Evolutionary conservation across 2,329 filamentous ascomycete species (phyloP), one percentile per base, ranked within the genome.

Genomic region (Penicillium griseofulvum): DNA sequence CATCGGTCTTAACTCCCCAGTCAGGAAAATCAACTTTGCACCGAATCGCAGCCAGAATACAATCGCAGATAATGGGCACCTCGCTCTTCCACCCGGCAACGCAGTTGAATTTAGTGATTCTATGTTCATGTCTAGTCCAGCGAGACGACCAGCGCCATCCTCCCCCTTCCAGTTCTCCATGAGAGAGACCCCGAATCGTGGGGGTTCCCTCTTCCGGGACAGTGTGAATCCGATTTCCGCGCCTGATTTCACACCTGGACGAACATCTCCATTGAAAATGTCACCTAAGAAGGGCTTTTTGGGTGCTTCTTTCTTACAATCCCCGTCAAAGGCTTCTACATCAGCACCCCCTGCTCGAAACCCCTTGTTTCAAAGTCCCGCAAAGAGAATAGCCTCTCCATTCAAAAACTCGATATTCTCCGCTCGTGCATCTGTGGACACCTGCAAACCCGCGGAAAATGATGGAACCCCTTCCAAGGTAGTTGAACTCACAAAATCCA

Each of bases 131-230:
- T 71, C 72, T 33, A 80, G 76, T 55, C 78, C 78, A 24, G 74
- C 78, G 11, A 71, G 74, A 52, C 68, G 76, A 41, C 72, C 73
- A n/a, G 74, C 76, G 5, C 60, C 39, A 26, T 55, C 52, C 11
- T 79, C 77, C 10, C 75, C 78, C 10, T 74, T 73, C 63, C 74
- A 76, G 55, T 74, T 74, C 52, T 69, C 66, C 3, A 58, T 79
- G 45, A 74, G 71, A 57, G 70, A 75, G 42, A 76, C 75, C 1
- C 74, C 76, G 1, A 75, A 68, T 16, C 51, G 37, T 29, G 69
- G 71, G 22, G 70, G 65, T 5, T 56, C 72, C 5, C 56, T 68
- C 8, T 58, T 68, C 46, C 52, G 52, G 11, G 62, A 67, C 12
- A 59, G 63, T 8, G 45, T 58, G 10, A 62, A 66, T 4, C 57